A percentile compares a stretch with the other conserved stretches of the same genome.
These are phyloP conservation scores for Calocybe gangraenosa DNA, from an alignment of 768 basidiomycete species.

Conservation along the genomic window DNA sequence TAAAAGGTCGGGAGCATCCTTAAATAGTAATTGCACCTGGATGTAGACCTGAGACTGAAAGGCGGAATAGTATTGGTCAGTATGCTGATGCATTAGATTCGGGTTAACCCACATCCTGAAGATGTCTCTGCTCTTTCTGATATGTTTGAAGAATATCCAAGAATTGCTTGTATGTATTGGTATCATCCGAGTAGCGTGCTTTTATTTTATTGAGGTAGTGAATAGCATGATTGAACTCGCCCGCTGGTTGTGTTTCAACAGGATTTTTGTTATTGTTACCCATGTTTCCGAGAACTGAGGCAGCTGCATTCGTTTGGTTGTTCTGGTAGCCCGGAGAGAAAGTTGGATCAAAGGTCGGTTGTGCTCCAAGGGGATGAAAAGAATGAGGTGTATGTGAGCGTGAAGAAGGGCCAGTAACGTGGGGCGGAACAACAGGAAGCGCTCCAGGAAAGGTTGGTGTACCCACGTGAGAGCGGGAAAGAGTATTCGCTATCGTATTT, in stretches of 20 bases:
- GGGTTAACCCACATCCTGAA: constrained; percentile 58
- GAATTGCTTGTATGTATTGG: constrained; percentile 91
- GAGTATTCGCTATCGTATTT: constrained; percentile 38
- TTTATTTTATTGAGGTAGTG: constrained; percentile 99
- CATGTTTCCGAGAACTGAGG: constrained; percentile 61
- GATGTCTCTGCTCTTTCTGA: constrained; percentile 75
- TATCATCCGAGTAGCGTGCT: constrained; percentile 79
- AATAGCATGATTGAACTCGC: constrained; percentile 91
- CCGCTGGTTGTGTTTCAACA: constrained; percentile 48
- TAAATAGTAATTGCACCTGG: constrained; percentile 78
- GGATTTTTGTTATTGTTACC: constrained; percentile 46
- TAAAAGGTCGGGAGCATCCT: constrained; percentile 74
- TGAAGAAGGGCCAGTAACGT: constrained; percentile 38
- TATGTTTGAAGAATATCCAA: constrained; percentile 85
- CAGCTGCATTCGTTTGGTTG: constrained; percentile 54
- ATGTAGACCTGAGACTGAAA: constrained; percentile 69
- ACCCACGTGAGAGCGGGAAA: constrained; percentile 25
- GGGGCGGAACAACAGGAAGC: constrained; percentile 23
- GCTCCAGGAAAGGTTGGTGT: constrained; percentile 30
- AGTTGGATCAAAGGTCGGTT: constrained; percentile 32
- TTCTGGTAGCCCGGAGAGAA: constrained; percentile 45
- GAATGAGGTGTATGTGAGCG: constrained; percentile 53
- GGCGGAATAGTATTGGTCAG: constrained; percentile 1
- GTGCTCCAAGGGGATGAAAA: constrained; percentile 34
- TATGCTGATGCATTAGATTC: constrained; percentile 5